Base-by-base conservation (phyloP, 257 asterid genomes). In the Cynanchum wilfordii region DNA sequence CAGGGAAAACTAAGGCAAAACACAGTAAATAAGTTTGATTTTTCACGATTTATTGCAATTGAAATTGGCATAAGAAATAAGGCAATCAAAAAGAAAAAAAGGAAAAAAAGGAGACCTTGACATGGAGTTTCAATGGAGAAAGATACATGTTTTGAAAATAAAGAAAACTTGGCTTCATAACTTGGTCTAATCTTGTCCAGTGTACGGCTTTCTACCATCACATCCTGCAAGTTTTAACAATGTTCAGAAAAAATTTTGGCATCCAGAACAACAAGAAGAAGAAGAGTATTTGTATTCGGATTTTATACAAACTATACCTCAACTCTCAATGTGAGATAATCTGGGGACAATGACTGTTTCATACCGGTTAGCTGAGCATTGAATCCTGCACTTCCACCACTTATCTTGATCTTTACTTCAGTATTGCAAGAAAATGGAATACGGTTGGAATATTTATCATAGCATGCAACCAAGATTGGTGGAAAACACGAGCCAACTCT, bases 161-260 rank as follows among this genome's bases (percentile, higher is more conserved):
- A 75, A 66, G 44, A 45, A 52, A 87, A 73, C 0, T 80, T 70
- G 24, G 88, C 86, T 69, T 78, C 82, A 87, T 87, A 87, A 42
- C 68, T 78, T 22, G 93, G 96, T 12, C 84, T 83, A 77, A 86
- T 83, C 79, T 62, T 78, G 75, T 85, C 88, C 78, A 89, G 56
- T 13, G 68, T 77, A 40, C 64, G 59, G 78, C 81, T 82, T 75
- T 63, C 66, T 72, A 87, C 33, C 56, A 73, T 38, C 58, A 85
- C 10, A 27, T 77, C 81, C 96, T 87, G 67, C 65, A 77, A 51
- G 24, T 63, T 44, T 56, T 78, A 30, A 73, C 24, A 57, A 50
- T 47, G 52, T 66, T 66, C 45, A 70, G 52, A 42, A 30, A 30
- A 13, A 36, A 19, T 7, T 1, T 4, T 29, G 5, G 0, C 22